phyloP scores from a whole-genome alignment of 345 rosid species.

The Moricandia moricandioides region DNA sequence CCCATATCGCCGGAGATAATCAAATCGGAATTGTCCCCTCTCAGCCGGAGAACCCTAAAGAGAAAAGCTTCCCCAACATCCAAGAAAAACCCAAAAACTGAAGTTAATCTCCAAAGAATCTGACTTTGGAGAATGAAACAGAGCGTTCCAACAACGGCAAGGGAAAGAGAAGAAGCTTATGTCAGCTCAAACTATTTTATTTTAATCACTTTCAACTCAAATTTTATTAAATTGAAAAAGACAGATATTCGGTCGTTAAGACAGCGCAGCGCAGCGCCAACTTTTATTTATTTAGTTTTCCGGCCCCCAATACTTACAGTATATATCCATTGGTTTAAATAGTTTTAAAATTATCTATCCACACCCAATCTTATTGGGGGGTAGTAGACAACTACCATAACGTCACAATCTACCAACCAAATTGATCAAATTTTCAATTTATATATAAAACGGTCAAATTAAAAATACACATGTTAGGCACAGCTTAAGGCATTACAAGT shows the following conservation, averaged over 20 bases:
- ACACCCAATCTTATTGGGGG: background rate
- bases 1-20: constrained; percentile 52
- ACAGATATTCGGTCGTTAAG: constrained; percentile 34
- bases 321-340: background rate
- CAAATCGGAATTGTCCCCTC: constrained; percentile 5
- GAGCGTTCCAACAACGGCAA: constrained; percentile 17
- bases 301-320: background rate
- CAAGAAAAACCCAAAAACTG: constrained; percentile 5
- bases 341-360: background rate
- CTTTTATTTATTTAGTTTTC: background rate
- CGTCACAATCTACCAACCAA: background rate
- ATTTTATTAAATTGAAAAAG: constrained; percentile 1
- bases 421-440: background rate
- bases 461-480: constrained; percentile 10
- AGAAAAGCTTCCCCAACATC: constrained; percentile 14
- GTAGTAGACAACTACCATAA: background rate
- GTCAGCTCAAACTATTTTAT: constrained; percentile 1
- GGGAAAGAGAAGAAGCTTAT: constrained; percentile 16
- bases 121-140: constrained; percentile 21
- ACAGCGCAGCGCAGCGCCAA: constrained; percentile 33
- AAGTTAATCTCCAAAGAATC: constrained; percentile 15
- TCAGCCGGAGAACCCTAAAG: constrained; percentile 19
- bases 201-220: background rate
- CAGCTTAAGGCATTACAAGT: background rate
- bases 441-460: background rate